These are phyloP conservation scores for Sanguinoderma infundibulare DNA, from an alignment of 1,284 basidiomycete genomes.

Conservation along the genomic window DNA sequence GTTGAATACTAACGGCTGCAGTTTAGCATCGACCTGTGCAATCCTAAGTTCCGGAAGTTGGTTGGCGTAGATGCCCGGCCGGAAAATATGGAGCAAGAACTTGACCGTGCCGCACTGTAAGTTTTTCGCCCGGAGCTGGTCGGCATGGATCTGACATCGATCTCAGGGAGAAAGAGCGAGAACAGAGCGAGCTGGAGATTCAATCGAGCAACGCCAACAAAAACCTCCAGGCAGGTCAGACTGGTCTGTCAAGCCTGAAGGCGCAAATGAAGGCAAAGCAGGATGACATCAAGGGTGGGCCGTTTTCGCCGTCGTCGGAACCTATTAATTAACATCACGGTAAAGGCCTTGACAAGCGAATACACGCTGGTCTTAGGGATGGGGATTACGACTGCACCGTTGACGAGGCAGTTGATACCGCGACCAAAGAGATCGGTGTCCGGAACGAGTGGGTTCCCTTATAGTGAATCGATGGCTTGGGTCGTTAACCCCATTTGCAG, in stretches of 20 bases:
- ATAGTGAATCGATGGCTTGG: not conserved
- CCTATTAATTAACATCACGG: not conserved
- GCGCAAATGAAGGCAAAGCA: conserved; percentile 66
- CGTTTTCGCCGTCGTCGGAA: not conserved
- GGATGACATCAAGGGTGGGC: conserved; percentile 64
- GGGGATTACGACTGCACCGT: conserved; percentile 39
- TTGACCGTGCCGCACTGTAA: conserved; percentile 64
- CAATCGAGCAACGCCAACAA: conserved; percentile 55
- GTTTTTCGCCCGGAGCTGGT: conserved; percentile 25
- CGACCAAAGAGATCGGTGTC: conserved; percentile 55
- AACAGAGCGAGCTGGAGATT: conserved; percentile 59
- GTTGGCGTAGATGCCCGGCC: conserved; percentile 61
- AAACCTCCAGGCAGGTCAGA: conserved; percentile 64
- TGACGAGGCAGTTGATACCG: conserved; percentile 62
- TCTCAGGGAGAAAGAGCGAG: conserved; percentile 68
- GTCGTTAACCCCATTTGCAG: conserved; percentile 21
- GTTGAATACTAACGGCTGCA: conserved; percentile 1
- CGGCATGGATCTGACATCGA: not conserved
- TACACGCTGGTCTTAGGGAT: conserved; percentile 53
- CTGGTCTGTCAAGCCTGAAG: conserved; percentile 60
- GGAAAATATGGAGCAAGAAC: conserved; percentile 74
- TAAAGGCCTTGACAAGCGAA: conserved; percentile 57
- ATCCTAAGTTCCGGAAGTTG: conserved; percentile 66
- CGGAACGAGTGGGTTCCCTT: conserved; percentile 53
- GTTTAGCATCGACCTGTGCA: conserved; percentile 64